Conservation (phyloP, 257 asterid species). For the Ehretia macrophylla region DNA sequence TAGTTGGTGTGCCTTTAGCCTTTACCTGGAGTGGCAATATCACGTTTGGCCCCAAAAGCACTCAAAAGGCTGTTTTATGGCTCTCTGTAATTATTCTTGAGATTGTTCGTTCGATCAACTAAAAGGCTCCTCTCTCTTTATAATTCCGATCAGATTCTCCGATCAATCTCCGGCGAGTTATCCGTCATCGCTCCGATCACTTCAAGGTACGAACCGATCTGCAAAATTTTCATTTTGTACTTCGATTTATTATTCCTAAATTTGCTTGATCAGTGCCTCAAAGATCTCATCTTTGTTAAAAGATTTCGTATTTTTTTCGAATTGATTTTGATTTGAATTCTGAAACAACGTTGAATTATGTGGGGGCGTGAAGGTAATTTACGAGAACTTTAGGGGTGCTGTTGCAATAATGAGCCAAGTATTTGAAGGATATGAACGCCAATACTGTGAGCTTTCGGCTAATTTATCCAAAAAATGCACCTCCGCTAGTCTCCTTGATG, state of each 20-base stretch:
- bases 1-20: too few species aligned
- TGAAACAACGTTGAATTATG: conserved; percentile 6
- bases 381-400: conserved; percentile 1
- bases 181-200: background rate
- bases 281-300: background rate
- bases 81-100: background rate
- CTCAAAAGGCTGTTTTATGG: background rate
- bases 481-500: conserved; percentile 53
- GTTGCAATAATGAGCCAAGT: conserved; percentile 58
- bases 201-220: conserved; percentile 11
- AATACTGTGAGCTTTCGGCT: conserved; percentile 80
- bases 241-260: background rate
- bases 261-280: background rate
- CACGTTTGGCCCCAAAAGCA: background rate
- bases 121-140: conserved; percentile 3
- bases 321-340: conserved; percentile 5
- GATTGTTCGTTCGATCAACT: conserved; percentile 2
- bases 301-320: background rate
- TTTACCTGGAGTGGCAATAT: conserved; percentile 8
- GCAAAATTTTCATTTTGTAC: background rate
- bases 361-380: conserved; percentile 25
- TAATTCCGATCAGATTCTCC: background rate
- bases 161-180: background rate
- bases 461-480: conserved; percentile 53
- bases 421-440: conserved; percentile 79